phyloP scores from a whole-genome alignment of 371 early-diverging fungal species.

The Rhizopus sp. region DNA sequence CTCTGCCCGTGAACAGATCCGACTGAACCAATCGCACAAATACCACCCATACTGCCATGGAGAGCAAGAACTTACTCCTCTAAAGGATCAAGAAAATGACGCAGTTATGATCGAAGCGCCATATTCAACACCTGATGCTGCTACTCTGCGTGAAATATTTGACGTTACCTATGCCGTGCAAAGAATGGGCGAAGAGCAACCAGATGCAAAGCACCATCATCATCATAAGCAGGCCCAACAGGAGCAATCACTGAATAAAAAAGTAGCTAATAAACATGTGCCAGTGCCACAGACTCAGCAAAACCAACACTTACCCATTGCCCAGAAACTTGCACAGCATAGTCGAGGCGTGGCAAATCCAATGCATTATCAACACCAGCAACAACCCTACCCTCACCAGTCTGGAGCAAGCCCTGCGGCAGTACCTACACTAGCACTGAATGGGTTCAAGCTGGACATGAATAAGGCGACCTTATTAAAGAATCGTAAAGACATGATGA shows the following conservation, averaged over 20 bases:
- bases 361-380: conserved; percentile 3
- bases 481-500: conserved; percentile 25
- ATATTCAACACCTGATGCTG: conserved; percentile 50
- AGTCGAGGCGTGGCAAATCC: conserved; percentile 21
- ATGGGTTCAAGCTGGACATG: conserved; percentile 46
- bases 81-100: conserved; percentile 11
- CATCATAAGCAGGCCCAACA: not conserved
- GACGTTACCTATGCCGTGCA: conserved; percentile 65
- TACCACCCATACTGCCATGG: not conserved
- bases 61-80: conserved; percentile 7
- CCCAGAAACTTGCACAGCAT: conserved; percentile 18
- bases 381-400: not conserved
- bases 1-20: not conserved
- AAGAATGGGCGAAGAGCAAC: conserved; percentile 63
- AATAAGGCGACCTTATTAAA: conserved; percentile 51
- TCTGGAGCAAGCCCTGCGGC: not conserved
- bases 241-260: not conserved
- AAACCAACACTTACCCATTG: conserved; percentile 18
- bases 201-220: conserved; percentile 4
- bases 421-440: conserved; percentile 6
- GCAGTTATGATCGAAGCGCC: conserved; percentile 9
- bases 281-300: conserved; percentile 16
- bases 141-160: conserved; percentile 58
- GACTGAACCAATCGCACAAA: not conserved
- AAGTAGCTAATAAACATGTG: not conserved